Evolutionary conservation across 2,329 filamentous ascomycete genomes (phyloP).

Genomic region (Xylaria sp.): DNA sequence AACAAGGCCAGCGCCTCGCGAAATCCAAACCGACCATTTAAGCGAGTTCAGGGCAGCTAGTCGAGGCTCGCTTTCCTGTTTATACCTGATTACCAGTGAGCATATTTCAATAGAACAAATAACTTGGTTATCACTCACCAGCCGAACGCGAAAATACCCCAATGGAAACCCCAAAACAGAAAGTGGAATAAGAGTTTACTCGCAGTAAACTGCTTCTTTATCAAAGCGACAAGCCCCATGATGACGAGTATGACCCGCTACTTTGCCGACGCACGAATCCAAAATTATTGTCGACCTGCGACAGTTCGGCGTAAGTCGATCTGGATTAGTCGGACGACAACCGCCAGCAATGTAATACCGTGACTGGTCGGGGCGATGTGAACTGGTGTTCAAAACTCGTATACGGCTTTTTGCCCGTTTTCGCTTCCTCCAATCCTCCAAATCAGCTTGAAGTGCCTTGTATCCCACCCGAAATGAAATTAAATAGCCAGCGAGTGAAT

Average conservation of each 20-base stretch:
- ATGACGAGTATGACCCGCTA: slow-evolving; percentile 50
- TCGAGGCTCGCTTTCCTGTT: slow-evolving; percentile 75
- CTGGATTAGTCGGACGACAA: slow-evolving; percentile 37
- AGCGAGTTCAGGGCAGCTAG: slow-evolving; percentile 84
- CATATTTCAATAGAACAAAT: neutral
- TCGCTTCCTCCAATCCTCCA: slow-evolving; percentile 27
- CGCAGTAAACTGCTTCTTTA: slow-evolving; percentile 74
- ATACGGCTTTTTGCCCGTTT: slow-evolving; percentile 31
- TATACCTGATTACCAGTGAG: slow-evolving; percentile 68
- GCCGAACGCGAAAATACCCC: slow-evolving; percentile 82
- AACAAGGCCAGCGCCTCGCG: slow-evolving; percentile 88
- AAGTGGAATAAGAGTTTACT: slow-evolving; percentile 82
- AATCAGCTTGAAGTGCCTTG: slow-evolving; percentile 32
- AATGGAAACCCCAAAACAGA: slow-evolving; percentile 83
- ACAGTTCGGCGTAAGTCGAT: slow-evolving; percentile 53
- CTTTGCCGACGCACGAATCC: slow-evolving; percentile 48
- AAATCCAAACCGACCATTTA: slow-evolving; percentile 93
- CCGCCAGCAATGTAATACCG: slow-evolving; percentile 36
- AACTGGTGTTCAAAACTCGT: slow-evolving; percentile 15
- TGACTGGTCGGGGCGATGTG: slow-evolving; percentile 35
- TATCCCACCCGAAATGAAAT: slow-evolving; percentile 45
- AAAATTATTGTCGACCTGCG: slow-evolving; percentile 66
- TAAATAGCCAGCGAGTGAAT: slow-evolving; percentile 51
- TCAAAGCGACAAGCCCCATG: slow-evolving; percentile 53
- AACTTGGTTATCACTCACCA: slow-evolving; percentile 69